Conservation (phyloP, 1,284 basidiomycete genomes). For the Tilletia setariae region DNA sequence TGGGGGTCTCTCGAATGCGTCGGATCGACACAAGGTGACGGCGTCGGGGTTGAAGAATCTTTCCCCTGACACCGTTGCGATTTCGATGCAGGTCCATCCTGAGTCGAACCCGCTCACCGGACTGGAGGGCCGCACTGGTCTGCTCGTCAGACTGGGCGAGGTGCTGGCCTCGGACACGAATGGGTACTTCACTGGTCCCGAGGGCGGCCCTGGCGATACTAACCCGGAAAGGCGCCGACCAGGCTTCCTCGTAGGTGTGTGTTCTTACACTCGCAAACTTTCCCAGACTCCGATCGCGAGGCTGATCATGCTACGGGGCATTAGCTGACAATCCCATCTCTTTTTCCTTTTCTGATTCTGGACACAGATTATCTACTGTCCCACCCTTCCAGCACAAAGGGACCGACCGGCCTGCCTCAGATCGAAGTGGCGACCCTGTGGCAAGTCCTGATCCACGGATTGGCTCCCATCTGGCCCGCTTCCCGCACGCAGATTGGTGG, state of each 20-base stretch:
- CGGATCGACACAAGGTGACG: conserved; percentile 49
- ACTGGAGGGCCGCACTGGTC: conserved; percentile 75
- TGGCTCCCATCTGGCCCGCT: conserved; percentile 80
- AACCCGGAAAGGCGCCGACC: conserved; percentile 18
- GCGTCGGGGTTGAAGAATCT: conserved; percentile 70
- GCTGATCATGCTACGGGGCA: too few relatives aligned
- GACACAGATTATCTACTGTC: conserved; percentile 66
- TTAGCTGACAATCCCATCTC: too few relatives aligned
- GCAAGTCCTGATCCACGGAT: conserved; percentile 74
- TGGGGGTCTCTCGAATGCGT: not conserved
- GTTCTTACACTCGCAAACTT: not conserved
- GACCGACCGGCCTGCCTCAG: conserved; percentile 32
- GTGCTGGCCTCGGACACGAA: conserved; percentile 28
- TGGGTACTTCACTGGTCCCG: conserved; percentile 34
- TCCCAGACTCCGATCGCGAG: conserved; percentile 20
- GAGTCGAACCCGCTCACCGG: conserved; percentile 79
- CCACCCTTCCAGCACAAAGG: conserved; percentile 46
- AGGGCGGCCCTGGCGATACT: not conserved
- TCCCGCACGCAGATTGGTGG: conserved; percentile 68
- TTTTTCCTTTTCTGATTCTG: not conserved
- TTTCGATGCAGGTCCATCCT: conserved; percentile 74
- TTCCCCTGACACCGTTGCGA: conserved; percentile 64
- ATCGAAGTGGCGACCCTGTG: conserved; percentile 61
- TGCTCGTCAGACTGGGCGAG: conserved; percentile 55
- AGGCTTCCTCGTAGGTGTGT: conserved; percentile 52